Evolutionary conservation across 1,284 basidiomycete genomes (phyloP).

Genomic region (Paramarasmius palmivorus): DNA sequence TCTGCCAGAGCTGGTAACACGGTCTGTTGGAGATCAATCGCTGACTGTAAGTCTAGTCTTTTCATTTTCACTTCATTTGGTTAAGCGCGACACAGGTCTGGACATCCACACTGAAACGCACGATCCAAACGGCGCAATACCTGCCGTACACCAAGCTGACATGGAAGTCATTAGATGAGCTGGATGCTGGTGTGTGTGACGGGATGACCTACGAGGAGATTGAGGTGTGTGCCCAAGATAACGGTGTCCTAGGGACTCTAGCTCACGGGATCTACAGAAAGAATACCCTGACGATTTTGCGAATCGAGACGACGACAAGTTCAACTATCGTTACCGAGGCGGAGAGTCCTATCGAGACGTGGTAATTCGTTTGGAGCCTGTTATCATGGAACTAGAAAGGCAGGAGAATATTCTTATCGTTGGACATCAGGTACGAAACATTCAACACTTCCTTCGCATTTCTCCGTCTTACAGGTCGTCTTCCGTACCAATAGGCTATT

Average conservation of each 20-base stretch:
- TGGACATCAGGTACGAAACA: slow-evolving; percentile 80
- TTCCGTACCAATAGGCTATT: slow-evolving; percentile 65
- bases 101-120: slow-evolving; percentile 94
- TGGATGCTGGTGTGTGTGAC: slow-evolving; percentile 99
- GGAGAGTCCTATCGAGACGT: slow-evolving; percentile 97
- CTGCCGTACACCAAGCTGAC: slow-evolving; percentile 92
- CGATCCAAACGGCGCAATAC: slow-evolving; percentile 86
- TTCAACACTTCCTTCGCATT: slow-evolving; percentile 4
- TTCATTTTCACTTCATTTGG: neutral
- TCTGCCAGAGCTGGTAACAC: slow-evolving; percentile 84
- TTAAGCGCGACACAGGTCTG: slow-evolving; percentile 64
- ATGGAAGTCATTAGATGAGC: slow-evolving; percentile 98
- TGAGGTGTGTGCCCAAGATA: slow-evolving; percentile 53
- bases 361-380: slow-evolving; percentile 94
- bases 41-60: slow-evolving; percentile 80
- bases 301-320: slow-evolving; percentile 99
- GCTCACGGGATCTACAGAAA: slow-evolving; percentile 47
- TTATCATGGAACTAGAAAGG: slow-evolving; percentile 98
- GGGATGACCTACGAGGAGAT: slow-evolving; percentile 99
- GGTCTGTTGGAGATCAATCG: slow-evolving; percentile 88
- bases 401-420: slow-evolving; percentile 98
- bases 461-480: slow-evolving; percentile 5
- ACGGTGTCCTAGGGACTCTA: neutral
- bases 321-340: slow-evolving; percentile 96
- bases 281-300: slow-evolving; percentile 98